These are phyloP conservation scores for Aureococcus anophagefferens DNA, from an alignment of 108 stramenopile genomes.

Conservation along the genomic window DNA sequence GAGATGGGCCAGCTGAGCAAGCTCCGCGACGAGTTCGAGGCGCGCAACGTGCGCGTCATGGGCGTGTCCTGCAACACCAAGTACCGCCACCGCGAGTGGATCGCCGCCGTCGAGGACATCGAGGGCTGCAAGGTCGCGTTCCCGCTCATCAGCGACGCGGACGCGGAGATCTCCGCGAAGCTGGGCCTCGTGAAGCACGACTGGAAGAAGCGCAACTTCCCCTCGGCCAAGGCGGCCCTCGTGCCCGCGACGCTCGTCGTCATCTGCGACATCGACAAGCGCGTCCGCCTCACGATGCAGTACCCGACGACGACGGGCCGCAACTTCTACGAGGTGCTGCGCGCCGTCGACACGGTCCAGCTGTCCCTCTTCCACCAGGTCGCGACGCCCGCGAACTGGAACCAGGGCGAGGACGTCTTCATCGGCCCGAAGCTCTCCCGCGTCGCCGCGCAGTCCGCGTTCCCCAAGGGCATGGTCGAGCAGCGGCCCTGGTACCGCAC, in stretches of 20 bases:
- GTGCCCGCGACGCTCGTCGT: slow-evolving; percentile 6
- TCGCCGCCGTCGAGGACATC: slow-evolving; percentile 24
- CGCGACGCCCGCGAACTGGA: slow-evolving; percentile 26
- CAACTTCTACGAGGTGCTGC: slow-evolving; percentile 42
- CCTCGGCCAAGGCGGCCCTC: not conserved
- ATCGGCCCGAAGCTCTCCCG: slow-evolving; percentile 8
- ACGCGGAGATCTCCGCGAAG: not conserved
- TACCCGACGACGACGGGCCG: slow-evolving; percentile 41
- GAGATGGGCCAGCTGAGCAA: slow-evolving; percentile 40
- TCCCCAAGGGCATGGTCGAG: slow-evolving; percentile 33
- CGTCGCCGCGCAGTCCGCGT: slow-evolving; percentile 14
- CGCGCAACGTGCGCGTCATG: slow-evolving; percentile 33
- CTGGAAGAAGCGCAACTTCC: not conserved
- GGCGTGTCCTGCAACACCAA: slow-evolving; percentile 34
- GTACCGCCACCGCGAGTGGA: slow-evolving; percentile 33
- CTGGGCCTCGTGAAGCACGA: slow-evolving; percentile 5
- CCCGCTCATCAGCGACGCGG: slow-evolving; percentile 30
- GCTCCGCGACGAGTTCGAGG: slow-evolving; percentile 28
- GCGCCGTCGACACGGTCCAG: slow-evolving; percentile 38
- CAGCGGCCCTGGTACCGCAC: slow-evolving; percentile 29
- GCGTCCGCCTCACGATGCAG: slow-evolving; percentile 24
- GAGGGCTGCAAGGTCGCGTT: slow-evolving; percentile 10
- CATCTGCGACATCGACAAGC: slow-evolving; percentile 14
- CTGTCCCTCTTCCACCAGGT: slow-evolving; percentile 15
- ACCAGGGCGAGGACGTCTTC: slow-evolving; percentile 9